phyloP scores from a whole-genome alignment of 2,329 filamentous ascomycete genomes.

The Parascedosporium putredinis region DNA sequence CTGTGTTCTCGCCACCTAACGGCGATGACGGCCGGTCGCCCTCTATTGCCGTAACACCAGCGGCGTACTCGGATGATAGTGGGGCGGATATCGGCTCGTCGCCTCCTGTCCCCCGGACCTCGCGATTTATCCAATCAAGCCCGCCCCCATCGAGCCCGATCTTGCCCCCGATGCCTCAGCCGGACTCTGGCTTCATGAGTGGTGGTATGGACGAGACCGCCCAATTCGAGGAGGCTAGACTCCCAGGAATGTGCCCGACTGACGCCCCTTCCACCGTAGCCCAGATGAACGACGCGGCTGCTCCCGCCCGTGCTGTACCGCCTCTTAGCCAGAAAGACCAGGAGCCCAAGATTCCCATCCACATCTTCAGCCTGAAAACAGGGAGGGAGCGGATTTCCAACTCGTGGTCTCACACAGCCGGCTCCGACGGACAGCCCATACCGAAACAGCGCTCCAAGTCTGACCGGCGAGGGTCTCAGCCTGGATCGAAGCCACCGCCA shows the following conservation, averaged over 20 bases:
- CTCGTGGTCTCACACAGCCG: background rate
- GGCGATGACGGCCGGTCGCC: conserved; percentile 44
- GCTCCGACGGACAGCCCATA: background rate
- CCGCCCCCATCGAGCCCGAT: conserved; percentile 72
- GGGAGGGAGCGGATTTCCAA: background rate
- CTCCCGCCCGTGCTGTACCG: background rate
- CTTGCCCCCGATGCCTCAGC: conserved; percentile 54
- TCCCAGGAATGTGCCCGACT: conserved; percentile 11
- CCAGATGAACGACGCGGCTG: conserved; percentile 9
- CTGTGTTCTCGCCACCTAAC: conserved; percentile 30
- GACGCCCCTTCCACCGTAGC: conserved; percentile 20
- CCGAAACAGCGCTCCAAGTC: background rate
- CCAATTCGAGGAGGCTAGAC: conserved; percentile 39
- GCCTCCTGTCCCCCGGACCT: conserved; percentile 64
- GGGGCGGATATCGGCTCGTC: conserved; percentile 82
- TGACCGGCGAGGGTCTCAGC: background rate
- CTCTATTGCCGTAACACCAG: conserved; percentile 40
- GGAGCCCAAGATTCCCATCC: background rate
- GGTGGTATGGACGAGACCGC: conserved; percentile 62
- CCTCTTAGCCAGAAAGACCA: background rate
- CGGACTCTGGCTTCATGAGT: conserved; percentile 79
- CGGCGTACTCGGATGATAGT: conserved; percentile 50
- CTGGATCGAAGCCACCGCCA: background rate
- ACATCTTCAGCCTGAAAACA: background rate
- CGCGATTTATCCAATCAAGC: conserved; percentile 43